phyloP scores from a whole-genome alignment of 768 basidiomycete genomes.

The Omphalotus guepiniiformis region DNA sequence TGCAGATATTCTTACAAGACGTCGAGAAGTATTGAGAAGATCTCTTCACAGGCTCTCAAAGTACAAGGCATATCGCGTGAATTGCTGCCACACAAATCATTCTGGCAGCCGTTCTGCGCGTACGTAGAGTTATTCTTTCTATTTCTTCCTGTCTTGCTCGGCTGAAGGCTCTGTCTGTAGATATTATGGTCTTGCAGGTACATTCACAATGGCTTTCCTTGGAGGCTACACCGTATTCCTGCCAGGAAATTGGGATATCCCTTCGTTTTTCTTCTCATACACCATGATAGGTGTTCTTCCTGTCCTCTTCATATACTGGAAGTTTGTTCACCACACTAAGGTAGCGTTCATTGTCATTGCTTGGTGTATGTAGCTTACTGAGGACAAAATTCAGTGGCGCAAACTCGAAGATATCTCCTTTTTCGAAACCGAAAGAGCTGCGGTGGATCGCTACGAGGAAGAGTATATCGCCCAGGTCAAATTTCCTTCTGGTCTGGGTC shows the following conservation, averaged over 20 bases:
- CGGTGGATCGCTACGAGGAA: slow-evolving; percentile 42
- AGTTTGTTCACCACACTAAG: slow-evolving; percentile 35
- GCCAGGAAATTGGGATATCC: slow-evolving; percentile 43
- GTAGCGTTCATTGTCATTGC: slow-evolving; percentile 20
- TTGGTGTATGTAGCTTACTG: background rate
- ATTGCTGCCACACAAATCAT: slow-evolving; percentile 38
- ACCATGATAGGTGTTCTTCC: slow-evolving; percentile 41
- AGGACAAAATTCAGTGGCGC: slow-evolving; percentile 31
- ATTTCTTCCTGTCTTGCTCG: background rate
- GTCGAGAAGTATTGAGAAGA: too few relatives aligned
- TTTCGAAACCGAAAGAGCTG: slow-evolving; percentile 39
- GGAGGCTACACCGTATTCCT: slow-evolving; percentile 50
- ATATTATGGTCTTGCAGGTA: slow-evolving; percentile 42
- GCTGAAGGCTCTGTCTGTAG: slow-evolving; percentile 17
- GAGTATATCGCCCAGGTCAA: slow-evolving; percentile 7
- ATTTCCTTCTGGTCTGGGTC: background rate
- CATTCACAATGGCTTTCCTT: slow-evolving; percentile 42
- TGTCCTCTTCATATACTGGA: slow-evolving; percentile 42
- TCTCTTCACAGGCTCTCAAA: slow-evolving; percentile 36
- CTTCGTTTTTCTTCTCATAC: slow-evolving; percentile 48
- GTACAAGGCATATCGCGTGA: slow-evolving; percentile 42
- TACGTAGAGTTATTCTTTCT: slow-evolving; percentile 17
- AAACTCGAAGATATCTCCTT: slow-evolving; percentile 35
- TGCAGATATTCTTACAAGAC: too few relatives aligned
- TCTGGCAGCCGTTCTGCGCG: slow-evolving; percentile 52